phyloP scores from a whole-genome alignment of 73 alveolate genomes.

The Paramecium primaurelia region DNA sequence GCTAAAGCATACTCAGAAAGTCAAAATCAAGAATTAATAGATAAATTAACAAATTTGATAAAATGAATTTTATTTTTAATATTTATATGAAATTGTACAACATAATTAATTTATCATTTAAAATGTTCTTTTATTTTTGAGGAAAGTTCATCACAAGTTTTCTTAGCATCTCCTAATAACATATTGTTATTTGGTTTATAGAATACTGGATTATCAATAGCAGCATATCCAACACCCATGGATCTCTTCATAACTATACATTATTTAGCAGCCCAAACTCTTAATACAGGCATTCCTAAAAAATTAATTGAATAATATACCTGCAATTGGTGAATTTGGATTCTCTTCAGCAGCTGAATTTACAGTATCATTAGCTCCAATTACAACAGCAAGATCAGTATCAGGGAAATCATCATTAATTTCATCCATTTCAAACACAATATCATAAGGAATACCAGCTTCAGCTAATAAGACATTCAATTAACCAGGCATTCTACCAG shows the following conservation, averaged over 20 bases:
- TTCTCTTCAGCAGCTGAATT: slow-evolving; percentile 82
- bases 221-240: slow-evolving; percentile 81
- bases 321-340: slow-evolving; percentile 80
- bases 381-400: slow-evolving; percentile 77
- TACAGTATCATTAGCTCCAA: slow-evolving; percentile 87
- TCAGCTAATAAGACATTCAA: slow-evolving; percentile 85
- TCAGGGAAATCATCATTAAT: slow-evolving; percentile 77
- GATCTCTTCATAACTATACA: slow-evolving; percentile 73
- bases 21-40: not conserved
- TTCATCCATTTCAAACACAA: slow-evolving; percentile 85
- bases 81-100: not conserved
- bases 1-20: slow-evolving; percentile 9
- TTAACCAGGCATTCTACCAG: slow-evolving; percentile 90
- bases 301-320: not conserved
- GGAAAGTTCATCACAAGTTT: slow-evolving; percentile 63
- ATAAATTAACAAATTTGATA: not conserved
- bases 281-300: slow-evolving; percentile 81
- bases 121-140: slow-evolving; percentile 37
- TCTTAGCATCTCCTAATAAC: slow-evolving; percentile 75
- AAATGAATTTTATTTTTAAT: not conserved
- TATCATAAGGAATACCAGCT: slow-evolving; percentile 81
- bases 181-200: slow-evolving; percentile 69
- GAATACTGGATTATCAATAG: slow-evolving; percentile 80
- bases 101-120: not conserved
- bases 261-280: slow-evolving; percentile 79